phyloP scores from a whole-genome alignment of 1,284 basidiomycete genomes.

The Fomitopsis betulina region DNA sequence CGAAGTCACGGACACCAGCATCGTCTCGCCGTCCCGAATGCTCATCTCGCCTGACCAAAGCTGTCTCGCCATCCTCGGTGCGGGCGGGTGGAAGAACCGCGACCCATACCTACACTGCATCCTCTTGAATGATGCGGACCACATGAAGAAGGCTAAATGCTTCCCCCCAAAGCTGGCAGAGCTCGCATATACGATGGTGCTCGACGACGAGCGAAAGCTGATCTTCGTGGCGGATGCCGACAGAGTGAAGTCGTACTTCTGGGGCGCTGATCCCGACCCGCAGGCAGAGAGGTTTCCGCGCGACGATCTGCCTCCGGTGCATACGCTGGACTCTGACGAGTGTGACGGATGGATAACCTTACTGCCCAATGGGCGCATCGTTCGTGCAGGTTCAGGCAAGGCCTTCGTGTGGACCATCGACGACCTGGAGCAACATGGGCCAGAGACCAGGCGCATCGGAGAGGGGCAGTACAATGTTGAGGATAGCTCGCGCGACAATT shows the following conservation, averaged over 20 bases:
- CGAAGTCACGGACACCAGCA: slow-evolving; percentile 25
- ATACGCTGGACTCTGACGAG: slow-evolving; percentile 27
- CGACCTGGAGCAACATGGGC: slow-evolving; percentile 28
- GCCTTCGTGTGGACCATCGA: slow-evolving; percentile 33
- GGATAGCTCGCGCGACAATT: slow-evolving; percentile 24
- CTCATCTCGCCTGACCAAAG: slow-evolving; percentile 23
- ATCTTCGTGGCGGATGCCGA: slow-evolving; percentile 22
- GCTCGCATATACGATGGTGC: slow-evolving; percentile 14
- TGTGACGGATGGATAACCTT: slow-evolving; percentile 27
- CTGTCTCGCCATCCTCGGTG: slow-evolving; percentile 24
- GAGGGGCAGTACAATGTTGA: slow-evolving; percentile 15
- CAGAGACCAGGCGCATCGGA: slow-evolving; percentile 25
- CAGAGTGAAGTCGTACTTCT: slow-evolving; percentile 23
- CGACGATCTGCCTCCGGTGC: slow-evolving; percentile 11
- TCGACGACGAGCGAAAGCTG: slow-evolving; percentile 21
- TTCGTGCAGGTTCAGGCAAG: slow-evolving; percentile 28
- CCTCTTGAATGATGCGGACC: slow-evolving; percentile 14
- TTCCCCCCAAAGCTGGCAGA: slow-evolving; percentile 15
- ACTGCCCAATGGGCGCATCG: slow-evolving; percentile 22
- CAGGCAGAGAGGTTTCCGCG: not conserved
- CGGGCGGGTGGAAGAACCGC: slow-evolving; percentile 34
- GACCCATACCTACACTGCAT: slow-evolving; percentile 28
- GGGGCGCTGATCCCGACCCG: slow-evolving; percentile 1
- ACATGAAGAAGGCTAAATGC: not conserved
- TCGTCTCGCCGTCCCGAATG: slow-evolving; percentile 18